Percentiles rank a stretch among this genome's conserved stretches.
Evolutionary conservation across 129 eudicot species (phyloP).

Genomic region (Artemisia tridentata): DNA sequence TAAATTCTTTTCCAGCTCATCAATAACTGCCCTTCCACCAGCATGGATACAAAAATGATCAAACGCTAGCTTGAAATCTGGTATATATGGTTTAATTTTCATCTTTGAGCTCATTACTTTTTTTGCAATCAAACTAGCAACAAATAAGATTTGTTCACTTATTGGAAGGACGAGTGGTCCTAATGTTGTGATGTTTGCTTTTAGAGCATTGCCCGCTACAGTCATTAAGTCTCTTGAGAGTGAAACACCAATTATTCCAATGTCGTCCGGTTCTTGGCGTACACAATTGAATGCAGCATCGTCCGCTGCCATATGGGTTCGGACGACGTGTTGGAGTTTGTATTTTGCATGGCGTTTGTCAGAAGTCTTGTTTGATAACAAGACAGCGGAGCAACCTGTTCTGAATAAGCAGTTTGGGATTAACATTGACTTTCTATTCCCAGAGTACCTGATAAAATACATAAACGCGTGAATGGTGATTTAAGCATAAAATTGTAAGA

Average conservation of each 20-base stretch:
- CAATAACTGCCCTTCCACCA: conserved; percentile 58
- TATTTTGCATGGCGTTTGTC: conserved; percentile 39
- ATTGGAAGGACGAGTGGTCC: conserved; percentile 55
- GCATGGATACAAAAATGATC: conserved; percentile 62
- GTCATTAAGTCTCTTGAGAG: conserved; percentile 50
- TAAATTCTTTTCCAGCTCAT: conserved; percentile 50
- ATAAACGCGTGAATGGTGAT: too few species aligned
- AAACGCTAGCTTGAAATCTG: conserved; percentile 56
- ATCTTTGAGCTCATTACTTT: conserved; percentile 34
- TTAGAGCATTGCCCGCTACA: conserved; percentile 41
- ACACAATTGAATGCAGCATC: conserved; percentile 41
- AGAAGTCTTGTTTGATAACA: conserved; percentile 34
- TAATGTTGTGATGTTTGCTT: conserved; percentile 43
- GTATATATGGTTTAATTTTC: conserved; percentile 44
- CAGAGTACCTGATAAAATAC: conserved; percentile 23
- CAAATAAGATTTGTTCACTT: conserved; percentile 45
- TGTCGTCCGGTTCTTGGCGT: conserved; percentile 37
- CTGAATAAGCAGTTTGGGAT: conserved; percentile 56
- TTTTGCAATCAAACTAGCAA: conserved; percentile 19
- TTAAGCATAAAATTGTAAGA: too few species aligned
- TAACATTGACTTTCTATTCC: conserved; percentile 49
- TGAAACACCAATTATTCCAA: conserved; percentile 37
- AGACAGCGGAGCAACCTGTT: conserved; percentile 41
- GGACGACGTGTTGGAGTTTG: conserved; percentile 39
- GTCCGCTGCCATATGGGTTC: conserved; percentile 43